A percentile compares a stretch with the other conserved stretches of the same genome.
phyloP scores from a whole-genome alignment of 2,329 filamentous ascomycete species.

The Nemania sp. region DNA sequence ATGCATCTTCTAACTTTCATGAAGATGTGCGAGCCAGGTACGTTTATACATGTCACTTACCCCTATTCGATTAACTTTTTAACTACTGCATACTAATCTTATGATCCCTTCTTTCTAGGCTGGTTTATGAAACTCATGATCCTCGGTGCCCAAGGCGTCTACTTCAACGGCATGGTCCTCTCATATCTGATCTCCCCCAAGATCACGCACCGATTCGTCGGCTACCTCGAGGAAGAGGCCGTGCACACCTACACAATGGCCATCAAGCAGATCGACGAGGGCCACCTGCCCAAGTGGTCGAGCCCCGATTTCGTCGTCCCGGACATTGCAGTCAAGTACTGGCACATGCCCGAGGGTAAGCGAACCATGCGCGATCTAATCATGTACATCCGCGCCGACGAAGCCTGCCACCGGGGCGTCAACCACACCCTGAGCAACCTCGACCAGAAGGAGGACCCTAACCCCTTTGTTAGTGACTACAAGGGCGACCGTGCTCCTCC shows the following conservation, averaged over 20 bases:
- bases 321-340: slow-evolving; percentile 91
- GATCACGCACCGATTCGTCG: slow-evolving; percentile 94
- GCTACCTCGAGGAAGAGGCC: slow-evolving; percentile 96
- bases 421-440: slow-evolving; percentile 96
- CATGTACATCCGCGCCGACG: slow-evolving; percentile 89
- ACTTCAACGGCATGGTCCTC: slow-evolving; percentile 94
- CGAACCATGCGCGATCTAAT: slow-evolving; percentile 88
- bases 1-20: slow-evolving; percentile 96
- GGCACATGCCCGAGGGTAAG: slow-evolving; percentile 89
- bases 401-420: slow-evolving; percentile 91
- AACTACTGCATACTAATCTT: slow-evolving; percentile 11
- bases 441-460: slow-evolving; percentile 86
- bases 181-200: slow-evolving; percentile 87
- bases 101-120: slow-evolving; percentile 57
- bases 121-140: slow-evolving; percentile 94
- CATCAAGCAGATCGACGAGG: slow-evolving; percentile 86
- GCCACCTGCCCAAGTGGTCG: slow-evolving; percentile 85
- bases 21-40: slow-evolving; percentile 84
- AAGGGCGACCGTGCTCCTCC: slow-evolving; percentile 75
- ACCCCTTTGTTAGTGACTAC: slow-evolving; percentile 89
- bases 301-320: slow-evolving; percentile 78
- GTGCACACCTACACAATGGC: slow-evolving; percentile 94
- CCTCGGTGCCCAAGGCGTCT: slow-evolving; percentile 91
- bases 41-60: slow-evolving; percentile 5
- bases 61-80: background rate